Evolutionary conservation across 345 rosid species (phyloP), one percentile per base, ranked within the genome.

Genomic region (Populus nigra): DNA sequence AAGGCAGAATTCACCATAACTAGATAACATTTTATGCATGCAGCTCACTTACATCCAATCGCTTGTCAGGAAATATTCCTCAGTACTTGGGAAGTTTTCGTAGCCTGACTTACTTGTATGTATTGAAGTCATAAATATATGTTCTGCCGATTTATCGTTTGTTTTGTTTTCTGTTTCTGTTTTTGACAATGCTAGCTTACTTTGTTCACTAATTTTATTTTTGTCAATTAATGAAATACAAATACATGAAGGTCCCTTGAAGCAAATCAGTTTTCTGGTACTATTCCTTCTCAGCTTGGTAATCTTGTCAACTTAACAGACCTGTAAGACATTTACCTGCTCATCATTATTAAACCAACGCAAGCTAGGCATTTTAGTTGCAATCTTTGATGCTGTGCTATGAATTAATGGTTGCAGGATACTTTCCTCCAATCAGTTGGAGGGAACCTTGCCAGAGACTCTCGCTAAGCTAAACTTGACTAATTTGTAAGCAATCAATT

Each of bases 241-340:
- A 41, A 53, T 35, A 55, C 3, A 55, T 55, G 23, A 20, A 80
- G 83, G 74, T 41, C 72, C 75, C 31, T 80, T 25, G 76, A 71
- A n/a, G 72, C 57, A 36, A 80, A 80, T 39, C 59, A 27, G 29
- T 70, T 80, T 38, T 69, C 83, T 33, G 75, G 83, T 23, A 16
- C 57, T 63, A 12, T 80, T 39, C 75, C 83, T 62, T 2, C 41
- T 35, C 76, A 74, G 53, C 75, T 80, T 13, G 83, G 83, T 11
- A 22, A 80, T 18, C 29, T 80, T 69, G 63, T 74, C 76, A 74
- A 27, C 78, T 70, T 80, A 31, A 49, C 35, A 18, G 15, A 2
- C 2, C 68, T 80, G 83, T 80, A 63, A 47, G 75, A 0, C 25
- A 5, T 33, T 33, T 33, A 33, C 0, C 36, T 33, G 36, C 36